Evolutionary conservation across 2,329 filamentous ascomycete species (phyloP).

Genomic region (Stachybotrys chlorohalonatus): DNA sequence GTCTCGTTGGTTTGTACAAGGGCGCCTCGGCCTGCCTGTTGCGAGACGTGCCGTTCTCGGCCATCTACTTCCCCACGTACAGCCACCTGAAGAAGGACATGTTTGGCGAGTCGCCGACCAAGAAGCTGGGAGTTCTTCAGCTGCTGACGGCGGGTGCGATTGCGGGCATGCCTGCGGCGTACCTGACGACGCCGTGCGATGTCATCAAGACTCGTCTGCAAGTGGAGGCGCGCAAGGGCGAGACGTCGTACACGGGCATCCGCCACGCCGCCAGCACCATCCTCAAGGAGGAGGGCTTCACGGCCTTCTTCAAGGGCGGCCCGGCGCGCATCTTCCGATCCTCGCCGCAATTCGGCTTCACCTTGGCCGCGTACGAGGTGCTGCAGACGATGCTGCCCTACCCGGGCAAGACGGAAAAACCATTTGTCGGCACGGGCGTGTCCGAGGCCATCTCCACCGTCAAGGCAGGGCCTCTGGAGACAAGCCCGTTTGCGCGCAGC

Average conservation of each 20-base stretch:
- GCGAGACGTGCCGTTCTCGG: conserved; percentile 94
- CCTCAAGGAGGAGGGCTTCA: conserved; percentile 84
- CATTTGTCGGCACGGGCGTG: conserved; percentile 46
- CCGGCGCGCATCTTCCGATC: conserved; percentile 91
- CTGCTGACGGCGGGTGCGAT: conserved; percentile 92
- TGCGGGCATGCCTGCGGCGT: conserved; percentile 82
- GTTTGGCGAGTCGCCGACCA: conserved; percentile 80
- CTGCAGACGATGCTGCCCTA: conserved; percentile 69
- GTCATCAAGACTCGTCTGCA: conserved; percentile 99
- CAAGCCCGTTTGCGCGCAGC: conserved; percentile 50
- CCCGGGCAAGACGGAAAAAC: conserved; percentile 53
- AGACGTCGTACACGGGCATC: conserved; percentile 77
- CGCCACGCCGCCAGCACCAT: conserved; percentile 80
- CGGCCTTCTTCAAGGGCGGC: conserved; percentile 97
- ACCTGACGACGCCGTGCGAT: conserved; percentile 94
- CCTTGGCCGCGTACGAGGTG: conserved; percentile 88
- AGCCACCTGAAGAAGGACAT: conserved; percentile 87
- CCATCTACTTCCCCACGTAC: conserved; percentile 98
- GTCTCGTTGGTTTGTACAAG: conserved; percentile 92
- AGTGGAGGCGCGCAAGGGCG: conserved; percentile 94
- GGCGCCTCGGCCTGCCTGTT: conserved; percentile 89
- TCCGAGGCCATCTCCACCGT: conserved; percentile 49
- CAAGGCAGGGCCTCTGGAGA: conserved; percentile 19
- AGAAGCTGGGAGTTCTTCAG: conserved; percentile 84
- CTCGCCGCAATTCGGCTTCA: conserved; percentile 96